Conservation (phyloP, 352 stramenopile species). For the Globisporangium radiosum region DNA sequence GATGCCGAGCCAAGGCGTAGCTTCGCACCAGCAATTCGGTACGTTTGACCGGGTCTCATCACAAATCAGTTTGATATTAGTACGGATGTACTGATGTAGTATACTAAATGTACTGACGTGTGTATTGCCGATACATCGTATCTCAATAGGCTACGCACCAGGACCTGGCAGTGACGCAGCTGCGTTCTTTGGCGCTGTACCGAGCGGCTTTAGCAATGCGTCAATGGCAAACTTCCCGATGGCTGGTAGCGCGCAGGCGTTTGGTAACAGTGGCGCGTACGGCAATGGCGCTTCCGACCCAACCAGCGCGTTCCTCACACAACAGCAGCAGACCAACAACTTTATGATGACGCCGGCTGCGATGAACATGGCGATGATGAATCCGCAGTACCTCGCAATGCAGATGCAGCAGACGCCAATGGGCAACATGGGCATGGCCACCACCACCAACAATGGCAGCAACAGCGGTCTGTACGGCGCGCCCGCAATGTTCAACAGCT, state of each 20-base stretch:
- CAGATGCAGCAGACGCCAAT: slow-evolving; percentile 37
- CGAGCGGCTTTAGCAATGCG: slow-evolving; percentile 7
- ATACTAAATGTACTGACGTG: background rate
- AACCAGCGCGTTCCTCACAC: slow-evolving; percentile 22
- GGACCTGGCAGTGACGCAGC: background rate
- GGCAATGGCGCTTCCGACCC: slow-evolving; percentile 2
- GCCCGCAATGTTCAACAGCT: slow-evolving; percentile 18
- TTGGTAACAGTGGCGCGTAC: slow-evolving; percentile 1
- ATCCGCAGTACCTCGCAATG: slow-evolving; percentile 50
- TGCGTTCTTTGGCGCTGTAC: slow-evolving; percentile 10
- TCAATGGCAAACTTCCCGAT: slow-evolving; percentile 17
- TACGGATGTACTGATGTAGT: background rate
- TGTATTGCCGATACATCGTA: background rate
- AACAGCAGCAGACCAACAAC: slow-evolving; percentile 19
- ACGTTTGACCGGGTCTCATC: background rate
- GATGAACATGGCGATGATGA: slow-evolving; percentile 40
- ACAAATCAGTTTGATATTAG: too few relatives aligned
- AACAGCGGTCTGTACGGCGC: slow-evolving; percentile 28
- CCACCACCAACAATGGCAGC: slow-evolving; percentile 6
- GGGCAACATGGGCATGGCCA: slow-evolving; percentile 19
- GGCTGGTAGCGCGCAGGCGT: slow-evolving; percentile 18
- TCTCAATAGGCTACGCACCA: background rate
- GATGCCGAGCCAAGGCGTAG: slow-evolving; percentile 17
- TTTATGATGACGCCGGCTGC: slow-evolving; percentile 34
- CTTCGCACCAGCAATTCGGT: slow-evolving; percentile 8